Base-by-base conservation (phyloP, 1,139 yeast genomes). In the Scheffersomyces segobiensis region DNA sequence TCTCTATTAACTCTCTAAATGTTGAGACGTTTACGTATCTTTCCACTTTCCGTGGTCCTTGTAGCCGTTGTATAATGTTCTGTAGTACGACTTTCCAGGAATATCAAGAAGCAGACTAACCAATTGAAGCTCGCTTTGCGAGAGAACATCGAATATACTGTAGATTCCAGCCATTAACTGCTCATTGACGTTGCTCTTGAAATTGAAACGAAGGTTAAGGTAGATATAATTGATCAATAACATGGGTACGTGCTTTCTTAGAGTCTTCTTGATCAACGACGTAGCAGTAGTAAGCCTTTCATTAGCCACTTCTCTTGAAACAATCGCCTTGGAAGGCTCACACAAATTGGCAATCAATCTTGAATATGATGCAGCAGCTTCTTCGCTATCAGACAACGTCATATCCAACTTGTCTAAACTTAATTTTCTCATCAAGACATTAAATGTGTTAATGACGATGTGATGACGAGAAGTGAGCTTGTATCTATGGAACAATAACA, bases 41-140 rank as follows among this genome's bases (percentile, higher is more conserved):
- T 76, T 86, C 98, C 98, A 93, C 71, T 89, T 91, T 57, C 97
- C 97, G 62, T 82, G 82, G 64, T 84, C 87, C 70, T 85, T 85
- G 74, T 92, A 95, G 62, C 89, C 92, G 6, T 84, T 84, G 66
- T 89, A 91, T 52, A 93, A 67, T 0, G 85, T 76, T 68, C 84
- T 87, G 77, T 87, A 89, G 65, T 88, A 85, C 2, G 87, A 81
- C 62, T 90, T 83, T 1, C 96, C 91, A 52, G 90, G 83, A 26
- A 78, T 71, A 65, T 93, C 98, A 67, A 93, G 75, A n/a, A 87
- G 79, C 3, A 87, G 80, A 65, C 85, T 89, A n/a, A 89, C 82
- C 52, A 86, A 72, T 57, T 81, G 83, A 58, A 93, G 73, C 64
- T 93, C 97, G 48, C 80, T 80, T 50, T 78, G 80, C 0, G 97